Percentiles rank a stretch among this genome's conserved stretches.
phyloP scores from a whole-genome alignment of 805 yeast genomes.

The Schwanniomyces sp. region DNA sequence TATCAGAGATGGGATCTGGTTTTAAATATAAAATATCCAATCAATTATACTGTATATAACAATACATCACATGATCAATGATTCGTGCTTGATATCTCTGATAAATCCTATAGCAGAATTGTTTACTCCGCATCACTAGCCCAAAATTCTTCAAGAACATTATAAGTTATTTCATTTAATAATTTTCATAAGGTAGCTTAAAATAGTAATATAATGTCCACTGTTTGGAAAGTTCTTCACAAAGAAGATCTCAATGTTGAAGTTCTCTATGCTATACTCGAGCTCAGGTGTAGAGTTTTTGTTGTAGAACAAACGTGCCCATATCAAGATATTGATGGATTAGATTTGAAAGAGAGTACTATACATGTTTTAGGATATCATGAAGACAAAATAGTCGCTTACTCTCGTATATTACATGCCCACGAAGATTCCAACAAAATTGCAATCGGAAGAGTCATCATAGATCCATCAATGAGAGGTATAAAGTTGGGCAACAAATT shows the following conservation, averaged over 20 bases:
- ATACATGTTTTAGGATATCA: neutral
- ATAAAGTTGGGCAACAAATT: neutral
- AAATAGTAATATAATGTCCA: neutral
- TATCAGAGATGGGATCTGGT: too few relatives aligned
- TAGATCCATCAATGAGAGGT: neutral
- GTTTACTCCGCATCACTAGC: too few relatives aligned
- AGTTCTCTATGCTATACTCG: neutral
- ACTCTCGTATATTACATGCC: neutral
- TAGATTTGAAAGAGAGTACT: neutral
- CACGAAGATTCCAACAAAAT: neutral
- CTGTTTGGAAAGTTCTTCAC: neutral
- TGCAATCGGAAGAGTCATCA: neutral
- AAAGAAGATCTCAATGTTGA: neutral
- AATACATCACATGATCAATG: too few relatives aligned
- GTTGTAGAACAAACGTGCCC: neutral
- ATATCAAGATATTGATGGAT: neutral
- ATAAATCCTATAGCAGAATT: too few relatives aligned
- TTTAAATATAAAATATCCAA: too few relatives aligned
- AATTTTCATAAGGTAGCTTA: neutral
- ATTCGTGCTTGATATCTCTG: too few relatives aligned
- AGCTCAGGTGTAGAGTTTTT: neutral
- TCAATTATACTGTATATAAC: too few relatives aligned
- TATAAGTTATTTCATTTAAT: too few relatives aligned
- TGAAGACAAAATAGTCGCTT: neutral
- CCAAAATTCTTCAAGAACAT: too few relatives aligned